phyloP scores from a whole-genome alignment of 225 moss, liverwort and hornwort genomes.

The Lunularia cruciata region DNA sequence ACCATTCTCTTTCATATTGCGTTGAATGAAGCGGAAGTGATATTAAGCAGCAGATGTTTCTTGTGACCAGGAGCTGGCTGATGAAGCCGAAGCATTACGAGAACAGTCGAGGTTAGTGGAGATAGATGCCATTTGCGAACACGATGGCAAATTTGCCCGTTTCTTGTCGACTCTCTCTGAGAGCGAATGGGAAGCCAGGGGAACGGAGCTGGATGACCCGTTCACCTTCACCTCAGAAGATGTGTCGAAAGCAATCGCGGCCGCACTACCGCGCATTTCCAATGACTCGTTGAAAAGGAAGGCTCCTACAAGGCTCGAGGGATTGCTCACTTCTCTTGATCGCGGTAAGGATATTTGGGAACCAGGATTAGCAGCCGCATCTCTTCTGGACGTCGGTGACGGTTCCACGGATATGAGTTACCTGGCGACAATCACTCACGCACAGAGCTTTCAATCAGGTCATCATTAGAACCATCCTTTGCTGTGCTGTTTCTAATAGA shows the following conservation, averaged over 20 bases:
- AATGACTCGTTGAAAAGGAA: not conserved
- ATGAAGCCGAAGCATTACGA: constrained; percentile 13
- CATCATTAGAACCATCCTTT: too few relatives aligned
- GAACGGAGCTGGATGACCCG: constrained; percentile 22
- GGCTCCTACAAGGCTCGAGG: not conserved
- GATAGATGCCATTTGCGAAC: constrained; percentile 12
- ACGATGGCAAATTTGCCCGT: constrained; percentile 24
- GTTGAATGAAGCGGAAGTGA: too few relatives aligned
- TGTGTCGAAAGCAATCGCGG: not conserved
- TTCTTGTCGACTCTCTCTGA: constrained; percentile 12
- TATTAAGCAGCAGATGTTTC: too few relatives aligned
- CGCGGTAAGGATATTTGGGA: constrained; percentile 16
- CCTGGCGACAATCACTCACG: constrained; percentile 4
- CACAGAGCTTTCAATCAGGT: too few relatives aligned
- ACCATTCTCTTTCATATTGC: too few relatives aligned
- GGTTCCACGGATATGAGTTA: not conserved
- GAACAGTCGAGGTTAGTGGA: constrained; percentile 30
- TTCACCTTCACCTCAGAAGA: constrained; percentile 2
- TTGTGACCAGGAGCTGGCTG: constrained; percentile 26
- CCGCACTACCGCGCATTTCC: not conserved
- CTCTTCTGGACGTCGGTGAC: constrained; percentile 4
- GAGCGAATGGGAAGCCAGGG: not conserved
- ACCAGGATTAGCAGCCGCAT: constrained; percentile 31
- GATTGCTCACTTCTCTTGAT: not conserved
- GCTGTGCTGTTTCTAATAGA: too few relatives aligned